These are phyloP conservation scores for Phytophthora colocasiae DNA, from an alignment of 352 stramenopile species.

Conservation along the genomic window DNA sequence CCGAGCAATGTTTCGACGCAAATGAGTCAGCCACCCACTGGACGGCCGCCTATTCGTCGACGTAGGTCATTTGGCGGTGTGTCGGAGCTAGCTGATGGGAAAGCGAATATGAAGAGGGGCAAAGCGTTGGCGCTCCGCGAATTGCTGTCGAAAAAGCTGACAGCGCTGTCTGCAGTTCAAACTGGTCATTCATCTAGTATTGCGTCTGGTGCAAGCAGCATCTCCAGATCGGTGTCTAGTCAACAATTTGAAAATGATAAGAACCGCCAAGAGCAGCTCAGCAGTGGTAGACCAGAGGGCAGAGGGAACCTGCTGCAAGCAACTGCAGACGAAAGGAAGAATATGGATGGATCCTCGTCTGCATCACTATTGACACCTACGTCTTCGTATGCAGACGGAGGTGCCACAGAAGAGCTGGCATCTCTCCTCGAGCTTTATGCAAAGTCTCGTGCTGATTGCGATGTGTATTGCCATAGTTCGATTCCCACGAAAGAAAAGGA, in stretches of 20 bases:
- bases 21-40: slow-evolving; percentile 28
- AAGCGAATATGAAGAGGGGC: slow-evolving; percentile 45
- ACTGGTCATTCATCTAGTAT: slow-evolving; percentile 13
- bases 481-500: slow-evolving; percentile 73
- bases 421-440: slow-evolving; percentile 75
- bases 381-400: slow-evolving; percentile 21
- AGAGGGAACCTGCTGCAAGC: slow-evolving; percentile 20
- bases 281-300: slow-evolving; percentile 20
- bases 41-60: slow-evolving; percentile 58
- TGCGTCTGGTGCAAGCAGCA: slow-evolving; percentile 12
- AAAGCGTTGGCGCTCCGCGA: slow-evolving; percentile 57
- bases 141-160: slow-evolving; percentile 65
- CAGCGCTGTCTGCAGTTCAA: slow-evolving; percentile 33
- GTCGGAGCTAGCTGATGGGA: slow-evolving; percentile 55
- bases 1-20: slow-evolving; percentile 32
- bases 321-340: slow-evolving; percentile 18
- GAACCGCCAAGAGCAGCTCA: slow-evolving; percentile 21
- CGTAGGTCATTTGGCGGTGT: slow-evolving; percentile 78
- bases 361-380: slow-evolving; percentile 3
- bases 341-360: slow-evolving; percentile 17
- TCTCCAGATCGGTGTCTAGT: slow-evolving; percentile 31
- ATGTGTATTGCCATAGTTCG: slow-evolving; percentile 74
- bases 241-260: slow-evolving; percentile 37
- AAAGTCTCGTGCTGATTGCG: slow-evolving; percentile 70
- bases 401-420: slow-evolving; percentile 51